Evolutionary conservation across 1,284 basidiomycete genomes (phyloP), one percentile per base, ranked within the genome.

Genomic region (Neolentinus lepideus): DNA sequence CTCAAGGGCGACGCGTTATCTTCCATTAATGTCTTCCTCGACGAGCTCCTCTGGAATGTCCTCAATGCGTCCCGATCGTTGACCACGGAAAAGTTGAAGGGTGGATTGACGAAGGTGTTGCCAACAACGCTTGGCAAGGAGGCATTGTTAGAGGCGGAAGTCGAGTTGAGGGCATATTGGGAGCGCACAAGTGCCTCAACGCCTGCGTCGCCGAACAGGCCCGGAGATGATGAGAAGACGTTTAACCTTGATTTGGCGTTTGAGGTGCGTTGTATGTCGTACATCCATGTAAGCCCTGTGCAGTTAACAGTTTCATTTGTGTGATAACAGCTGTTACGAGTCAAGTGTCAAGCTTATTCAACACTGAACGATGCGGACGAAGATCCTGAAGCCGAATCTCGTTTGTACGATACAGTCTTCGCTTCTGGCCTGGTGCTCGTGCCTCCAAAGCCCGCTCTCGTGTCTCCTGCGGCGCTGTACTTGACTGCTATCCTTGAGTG

Each of bases 401-500:
- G 75, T 53, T 73, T 90, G 54, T 77, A 81, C 60, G 80, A 84
- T 55, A 75, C 75, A 53, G 82, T 90, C 76, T 69, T 68, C 26
- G 60, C 63, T 22, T 65, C 60, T 57, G 75, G 67, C 47, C 75
- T 76, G 16, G 64, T 71, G 4, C 21, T 50, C 25, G 62, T 71
- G 48, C 74, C 80, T 19, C 85, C 85, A 14, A 80, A 77, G 54
- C 62, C 77, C 29, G 66, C 75, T 2, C 71, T 86, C n/a, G 70
- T 94, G n/a, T 83, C 87, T 12, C 90, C 92, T 2, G 89, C 92
- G 24, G 87, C 90, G 16, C 69, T 95, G 48, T 96, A 94, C 76
- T 76, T 94, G 55, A 94, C 93, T 11, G 92, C 92, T n/a, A 89
- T 95, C 59, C 75, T 95, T 45, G 93, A 96, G 93, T 83, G 27